Evolutionary conservation across 805 yeast species (phyloP), one percentile per base, ranked within the genome.

Genomic region (Kodamaea kaohsiungensis): DNA sequence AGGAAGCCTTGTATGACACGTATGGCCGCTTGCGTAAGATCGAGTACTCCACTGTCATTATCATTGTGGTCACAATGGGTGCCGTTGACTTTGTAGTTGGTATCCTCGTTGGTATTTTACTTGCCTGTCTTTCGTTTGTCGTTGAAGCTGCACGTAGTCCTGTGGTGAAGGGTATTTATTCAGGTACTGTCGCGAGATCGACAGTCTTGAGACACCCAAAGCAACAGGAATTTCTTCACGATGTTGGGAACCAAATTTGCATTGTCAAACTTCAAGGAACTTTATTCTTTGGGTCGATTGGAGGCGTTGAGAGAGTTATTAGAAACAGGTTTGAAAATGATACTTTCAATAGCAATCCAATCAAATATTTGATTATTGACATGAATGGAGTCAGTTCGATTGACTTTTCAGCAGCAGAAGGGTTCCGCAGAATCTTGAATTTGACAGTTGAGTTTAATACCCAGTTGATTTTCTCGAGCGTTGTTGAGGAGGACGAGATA

Each of bases 361-460:
- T 95, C 61, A 84, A 88, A 63, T 95, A 86, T 66, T 73, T 95
- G 58, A 84, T 95, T 49, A 67, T 95, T 48, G 99, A 95, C 71
- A 86, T 95, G 80, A 86, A 86, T 60, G 84, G 87, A 39, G 96
- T 95, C 30, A 79, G 81, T 49, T 80, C 88, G 47, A 84, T 95
- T 59, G 99, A 95, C 70, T 95, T 89, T 63, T 88, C 96, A 46
- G 98, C 98, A 0, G 96, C 97, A 8, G 98, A 95, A 69, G 97
- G 98, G 0, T 89, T 95, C 67, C 84, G 91, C 61, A 78, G 97
- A 61, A 87, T 95, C 56, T 84, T 89, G 66, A 87, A 96, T 58
- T 80, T 92, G 62, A 75, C 91, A 15, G 82, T 82, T 55, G 86
- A 88, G 17, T 86, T 84, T 57, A 78, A 79, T 51, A 87, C 93